Evolutionary conservation across 1,139 yeast species (phyloP).

Genomic region (Yamadazyma sp.): DNA sequence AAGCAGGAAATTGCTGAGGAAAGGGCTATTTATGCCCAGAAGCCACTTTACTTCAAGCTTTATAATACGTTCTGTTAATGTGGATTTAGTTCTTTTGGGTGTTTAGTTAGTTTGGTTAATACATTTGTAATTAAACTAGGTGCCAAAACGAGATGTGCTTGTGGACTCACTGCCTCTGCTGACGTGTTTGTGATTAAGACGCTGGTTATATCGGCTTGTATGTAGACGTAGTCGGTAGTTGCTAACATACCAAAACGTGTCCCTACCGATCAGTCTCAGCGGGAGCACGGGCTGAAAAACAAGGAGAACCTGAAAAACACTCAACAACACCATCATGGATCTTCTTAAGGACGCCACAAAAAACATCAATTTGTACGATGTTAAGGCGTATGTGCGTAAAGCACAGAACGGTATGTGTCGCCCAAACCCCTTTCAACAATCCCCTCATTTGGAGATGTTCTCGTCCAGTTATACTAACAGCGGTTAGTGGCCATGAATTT

Average conservation of each 20-base stretch:
- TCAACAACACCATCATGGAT: slow-evolving; percentile 44
- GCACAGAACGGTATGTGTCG: slow-evolving; percentile 84
- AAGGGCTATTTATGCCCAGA: slow-evolving; percentile 19
- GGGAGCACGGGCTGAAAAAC: background rate
- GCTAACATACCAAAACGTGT: background rate
- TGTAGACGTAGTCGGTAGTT: background rate
- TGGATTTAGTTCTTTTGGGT: background rate
- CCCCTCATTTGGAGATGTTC: background rate
- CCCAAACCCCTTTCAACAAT: background rate
- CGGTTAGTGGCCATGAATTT: slow-evolving; percentile 76
- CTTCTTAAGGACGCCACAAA: slow-evolving; percentile 69
- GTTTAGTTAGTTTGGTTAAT: background rate
- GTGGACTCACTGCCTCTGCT: no score
- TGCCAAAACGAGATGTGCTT: no score
- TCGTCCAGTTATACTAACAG: slow-evolving; percentile 13
- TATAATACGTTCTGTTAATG: slow-evolving; percentile 24
- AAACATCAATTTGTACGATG: slow-evolving; percentile 88
- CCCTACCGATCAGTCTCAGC: no score
- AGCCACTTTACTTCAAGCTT: slow-evolving; percentile 24
- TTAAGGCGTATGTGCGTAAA: slow-evolving; percentile 94
- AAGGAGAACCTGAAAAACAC: background rate
- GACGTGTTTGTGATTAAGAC: no score
- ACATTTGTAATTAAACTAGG: background rate
- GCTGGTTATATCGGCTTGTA: no score
- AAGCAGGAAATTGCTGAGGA: slow-evolving; percentile 41